phyloP scores from a whole-genome alignment of 495 filamentous ascomycete genomes.

The Penicillium goetzii region DNA sequence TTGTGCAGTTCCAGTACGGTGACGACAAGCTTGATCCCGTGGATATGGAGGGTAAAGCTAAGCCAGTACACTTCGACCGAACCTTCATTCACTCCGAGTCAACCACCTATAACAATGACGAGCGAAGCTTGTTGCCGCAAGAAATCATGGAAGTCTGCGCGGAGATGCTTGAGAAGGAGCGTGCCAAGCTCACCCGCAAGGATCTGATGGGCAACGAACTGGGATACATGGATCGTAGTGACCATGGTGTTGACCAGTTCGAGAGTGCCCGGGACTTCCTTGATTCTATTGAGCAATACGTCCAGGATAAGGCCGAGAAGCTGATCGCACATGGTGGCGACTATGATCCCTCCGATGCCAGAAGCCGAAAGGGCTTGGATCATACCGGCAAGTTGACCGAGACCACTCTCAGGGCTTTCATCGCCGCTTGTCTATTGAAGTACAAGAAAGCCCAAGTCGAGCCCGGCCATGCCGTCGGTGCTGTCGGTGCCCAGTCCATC shows the following conservation, averaged over 20 bases:
- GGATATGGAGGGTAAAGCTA: conserved; percentile 94
- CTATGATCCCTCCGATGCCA: conserved; percentile 43
- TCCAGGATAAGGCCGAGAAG: conserved; percentile 59
- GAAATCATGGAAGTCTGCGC: conserved; percentile 71
- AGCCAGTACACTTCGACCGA: conserved; percentile 89
- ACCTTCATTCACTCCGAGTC: conserved; percentile 85
- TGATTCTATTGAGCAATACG: conserved; percentile 70
- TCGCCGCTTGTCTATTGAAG: conserved; percentile 81
- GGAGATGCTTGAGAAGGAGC: conserved; percentile 64
- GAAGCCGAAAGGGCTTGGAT: conserved; percentile 55
- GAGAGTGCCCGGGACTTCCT: conserved; percentile 86
- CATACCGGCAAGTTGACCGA: conserved; percentile 81
- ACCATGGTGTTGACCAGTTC: conserved; percentile 75
- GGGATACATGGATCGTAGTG: conserved; percentile 64
- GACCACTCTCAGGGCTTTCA: conserved; percentile 71
- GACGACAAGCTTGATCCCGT: conserved; percentile 94
- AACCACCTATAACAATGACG: conserved; percentile 76
- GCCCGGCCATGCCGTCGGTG: conserved; percentile 95
- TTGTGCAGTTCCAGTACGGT: conserved; percentile 97
- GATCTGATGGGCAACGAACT: conserved; percentile 55
- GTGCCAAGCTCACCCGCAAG: conserved; percentile 65
- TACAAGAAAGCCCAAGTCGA: conserved; percentile 89
- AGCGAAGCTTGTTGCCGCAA: conserved; percentile 68
- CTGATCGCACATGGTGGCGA: conserved; percentile 51
- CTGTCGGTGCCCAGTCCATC: conserved; percentile 95